A percentile compares a stretch with the other conserved stretches of the same genome.
These are phyloP conservation scores for Coniella vitis DNA, from an alignment of 2,329 filamentous ascomycete species.

Conservation along the genomic window DNA sequence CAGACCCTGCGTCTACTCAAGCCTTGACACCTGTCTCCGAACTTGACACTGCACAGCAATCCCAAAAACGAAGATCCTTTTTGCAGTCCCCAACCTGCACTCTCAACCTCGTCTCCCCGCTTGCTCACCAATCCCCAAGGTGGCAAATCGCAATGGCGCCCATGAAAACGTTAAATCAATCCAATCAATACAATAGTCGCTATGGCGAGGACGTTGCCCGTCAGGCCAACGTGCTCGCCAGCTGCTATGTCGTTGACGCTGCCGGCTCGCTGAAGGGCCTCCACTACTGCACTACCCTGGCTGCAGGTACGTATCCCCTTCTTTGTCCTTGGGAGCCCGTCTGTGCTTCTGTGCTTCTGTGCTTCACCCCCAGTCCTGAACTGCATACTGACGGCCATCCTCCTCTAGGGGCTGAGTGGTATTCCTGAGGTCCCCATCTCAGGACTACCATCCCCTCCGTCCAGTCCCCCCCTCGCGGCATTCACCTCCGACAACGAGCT, in stretches of 20 bases:
- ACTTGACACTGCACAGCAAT: too few relatives aligned
- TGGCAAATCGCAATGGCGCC: slow-evolving; percentile 47
- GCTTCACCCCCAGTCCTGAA: too few relatives aligned
- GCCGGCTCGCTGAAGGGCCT: slow-evolving; percentile 70
- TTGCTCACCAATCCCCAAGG: slow-evolving; percentile 17
- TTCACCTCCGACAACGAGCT: slow-evolving; percentile 62
- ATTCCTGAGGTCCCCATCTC: slow-evolving; percentile 86
- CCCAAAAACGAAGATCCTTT: too few relatives aligned
- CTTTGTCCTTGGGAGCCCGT: slow-evolving; percentile 1
- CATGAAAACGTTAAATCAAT: slow-evolving; percentile 61
- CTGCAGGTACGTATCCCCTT: slow-evolving; percentile 53
- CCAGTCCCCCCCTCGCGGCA: slow-evolving; percentile 84
- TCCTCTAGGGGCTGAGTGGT: slow-evolving; percentile 75
- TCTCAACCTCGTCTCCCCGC: background rate
- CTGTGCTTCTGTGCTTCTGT: slow-evolving; percentile 14
- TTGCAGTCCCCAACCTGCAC: background rate
- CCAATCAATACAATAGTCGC: slow-evolving; percentile 70
- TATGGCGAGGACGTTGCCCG: slow-evolving; percentile 61
- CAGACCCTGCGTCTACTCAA: too few relatives aligned
- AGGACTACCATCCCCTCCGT: slow-evolving; percentile 76
- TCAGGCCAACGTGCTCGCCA: slow-evolving; percentile 74
- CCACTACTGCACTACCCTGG: slow-evolving; percentile 93
- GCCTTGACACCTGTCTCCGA: too few relatives aligned
- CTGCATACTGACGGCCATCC: too few relatives aligned
- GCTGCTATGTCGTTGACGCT: slow-evolving; percentile 79